phyloP scores from a whole-genome alignment of 371 early-diverging fungal species.

The Mucor indicus region DNA sequence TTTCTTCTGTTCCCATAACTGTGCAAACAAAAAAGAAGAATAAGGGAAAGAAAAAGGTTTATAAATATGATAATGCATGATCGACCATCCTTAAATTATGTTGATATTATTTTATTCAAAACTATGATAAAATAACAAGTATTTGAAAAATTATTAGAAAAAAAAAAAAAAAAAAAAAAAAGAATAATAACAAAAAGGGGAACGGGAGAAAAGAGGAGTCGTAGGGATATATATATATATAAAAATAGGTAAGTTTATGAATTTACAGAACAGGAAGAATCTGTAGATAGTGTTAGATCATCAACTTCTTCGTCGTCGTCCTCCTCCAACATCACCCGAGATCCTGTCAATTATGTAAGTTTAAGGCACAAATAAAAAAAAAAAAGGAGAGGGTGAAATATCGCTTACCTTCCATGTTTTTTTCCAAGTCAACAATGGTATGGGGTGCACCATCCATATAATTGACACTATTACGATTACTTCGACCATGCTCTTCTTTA shows the following conservation, averaged over 20 bases:
- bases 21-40: no score
- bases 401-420: conserved; percentile 37
- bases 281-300: conserved; percentile 24
- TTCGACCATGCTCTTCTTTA: conserved; percentile 38
- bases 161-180: no score
- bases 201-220: background rate
- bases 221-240: no score
- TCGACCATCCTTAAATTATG: no score
- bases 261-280: conserved; percentile 2
- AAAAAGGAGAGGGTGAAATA: no score
- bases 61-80: no score
- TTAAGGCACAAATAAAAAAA: no score
- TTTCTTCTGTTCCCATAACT: conserved; percentile 39
- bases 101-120: no score
- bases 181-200: no score
- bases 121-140: no score
- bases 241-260: background rate
- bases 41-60: background rate
- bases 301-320: conserved; percentile 43
- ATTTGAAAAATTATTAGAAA: no score
- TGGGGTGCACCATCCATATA: conserved; percentile 50
- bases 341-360: conserved; percentile 24
- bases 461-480: conserved; percentile 50
- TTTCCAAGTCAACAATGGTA: conserved; percentile 48
- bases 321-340: conserved; percentile 39